Conservation (phyloP, 1,284 basidiomycete genomes). For the Fistulina hepatica region DNA sequence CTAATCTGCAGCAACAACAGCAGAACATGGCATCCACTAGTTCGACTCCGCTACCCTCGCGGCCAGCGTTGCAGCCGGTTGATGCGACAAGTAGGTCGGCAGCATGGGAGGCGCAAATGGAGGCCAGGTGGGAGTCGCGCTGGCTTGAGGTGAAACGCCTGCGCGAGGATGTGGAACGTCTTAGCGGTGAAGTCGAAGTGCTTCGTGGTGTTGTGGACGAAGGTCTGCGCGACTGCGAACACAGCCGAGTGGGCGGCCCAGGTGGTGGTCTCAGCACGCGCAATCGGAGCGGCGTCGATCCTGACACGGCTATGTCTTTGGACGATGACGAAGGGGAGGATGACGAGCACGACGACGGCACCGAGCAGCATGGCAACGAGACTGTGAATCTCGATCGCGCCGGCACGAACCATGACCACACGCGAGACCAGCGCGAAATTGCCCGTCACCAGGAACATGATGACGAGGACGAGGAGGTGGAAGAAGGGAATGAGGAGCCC, state of each 20-base stretch:
- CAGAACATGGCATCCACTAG: too few species aligned
- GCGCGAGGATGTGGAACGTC: constrained; percentile 58
- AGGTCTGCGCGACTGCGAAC: constrained; percentile 48
- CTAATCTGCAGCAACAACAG: too few species aligned
- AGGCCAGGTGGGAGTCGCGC: constrained; percentile 39
- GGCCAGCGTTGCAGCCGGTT: too few species aligned
- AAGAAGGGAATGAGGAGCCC: too few species aligned
- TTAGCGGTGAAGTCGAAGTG: constrained; percentile 72
- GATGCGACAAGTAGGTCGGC: too few species aligned
- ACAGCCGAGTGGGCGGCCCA: constrained; percentile 10
- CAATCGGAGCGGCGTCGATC: constrained; percentile 16
- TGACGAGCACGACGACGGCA: constrained; percentile 19
- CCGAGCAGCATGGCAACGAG: too few species aligned
- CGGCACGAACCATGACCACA: constrained; percentile 10
- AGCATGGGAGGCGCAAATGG: constrained; percentile 39
- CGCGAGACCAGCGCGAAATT: constrained; percentile 20
- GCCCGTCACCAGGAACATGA: constrained; percentile 37
- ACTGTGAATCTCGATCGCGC: too few species aligned
- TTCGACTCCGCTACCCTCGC: too few species aligned
- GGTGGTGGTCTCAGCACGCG: constrained; percentile 14
- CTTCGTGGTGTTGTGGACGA: constrained; percentile 77
- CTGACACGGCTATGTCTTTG: constrained; percentile 20
- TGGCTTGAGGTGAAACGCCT: constrained; percentile 45
- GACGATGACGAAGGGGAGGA: constrained; percentile 18
- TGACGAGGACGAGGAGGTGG: constrained; percentile 9